phyloP scores from a whole-genome alignment of 2,329 filamentous ascomycete species.

The Fusarium luffae region DNA sequence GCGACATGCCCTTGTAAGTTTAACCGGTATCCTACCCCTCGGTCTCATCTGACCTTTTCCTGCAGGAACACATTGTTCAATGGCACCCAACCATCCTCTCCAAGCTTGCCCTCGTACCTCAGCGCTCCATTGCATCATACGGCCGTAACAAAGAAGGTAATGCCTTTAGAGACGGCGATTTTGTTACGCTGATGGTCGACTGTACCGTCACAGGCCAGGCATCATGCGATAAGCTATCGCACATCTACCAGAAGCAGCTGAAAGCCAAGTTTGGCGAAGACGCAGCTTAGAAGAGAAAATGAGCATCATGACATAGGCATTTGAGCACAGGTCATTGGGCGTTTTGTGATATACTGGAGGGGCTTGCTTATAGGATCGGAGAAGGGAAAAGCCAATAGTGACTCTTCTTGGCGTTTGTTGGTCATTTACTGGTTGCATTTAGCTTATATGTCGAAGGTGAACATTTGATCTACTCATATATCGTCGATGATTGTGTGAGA shows the following conservation, averaged over 20 bases:
- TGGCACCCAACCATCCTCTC: constrained; percentile 98
- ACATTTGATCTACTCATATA: background rate
- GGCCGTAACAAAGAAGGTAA: constrained; percentile 66
- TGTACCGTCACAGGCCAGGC: constrained; percentile 70
- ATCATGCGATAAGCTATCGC: constrained; percentile 79
- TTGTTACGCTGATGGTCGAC: constrained; percentile 80
- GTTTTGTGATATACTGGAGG: constrained; percentile 32
- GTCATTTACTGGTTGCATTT: constrained; percentile 18
- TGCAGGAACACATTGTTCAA: constrained; percentile 85
- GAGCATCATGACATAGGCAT: constrained; percentile 29
- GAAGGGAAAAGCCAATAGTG: constrained; percentile 19
- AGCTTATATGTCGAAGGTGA: constrained; percentile 13
- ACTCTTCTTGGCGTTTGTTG: constrained; percentile 29
- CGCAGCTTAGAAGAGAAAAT: constrained; percentile 1
- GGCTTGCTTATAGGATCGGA: constrained; percentile 4
- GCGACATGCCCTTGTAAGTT: constrained; percentile 83
- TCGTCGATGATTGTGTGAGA: background rate
- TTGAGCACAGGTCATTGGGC: constrained; percentile 27
- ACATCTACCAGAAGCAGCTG: constrained; percentile 61
- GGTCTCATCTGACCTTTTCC: constrained; percentile 27
- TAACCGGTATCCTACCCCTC: no score
- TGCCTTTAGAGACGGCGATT: constrained; percentile 83
- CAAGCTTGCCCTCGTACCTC: constrained; percentile 88
- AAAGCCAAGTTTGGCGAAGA: constrained; percentile 52
- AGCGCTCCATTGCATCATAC: constrained; percentile 85